Evolutionary conservation across 2,329 filamentous ascomycete species (phyloP).

Genomic region (Colletotrichum phormii): DNA sequence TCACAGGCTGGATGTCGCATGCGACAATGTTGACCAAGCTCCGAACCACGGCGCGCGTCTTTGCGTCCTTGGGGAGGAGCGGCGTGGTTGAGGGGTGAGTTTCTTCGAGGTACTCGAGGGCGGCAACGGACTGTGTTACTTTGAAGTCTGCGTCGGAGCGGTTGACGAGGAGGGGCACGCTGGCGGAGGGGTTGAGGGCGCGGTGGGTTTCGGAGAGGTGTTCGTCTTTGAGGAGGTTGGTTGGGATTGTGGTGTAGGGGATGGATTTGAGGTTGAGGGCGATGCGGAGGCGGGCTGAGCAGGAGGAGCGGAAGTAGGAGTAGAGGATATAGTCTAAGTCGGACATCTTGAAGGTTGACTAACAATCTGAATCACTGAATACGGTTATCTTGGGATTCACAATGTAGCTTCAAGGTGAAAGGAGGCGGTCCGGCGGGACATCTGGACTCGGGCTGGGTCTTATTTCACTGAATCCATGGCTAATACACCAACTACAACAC

Average conservation of each 20-base stretch:
- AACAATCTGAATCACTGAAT: not conserved
- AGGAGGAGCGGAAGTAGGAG: constrained; percentile 73
- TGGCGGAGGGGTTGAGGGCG: constrained; percentile 63
- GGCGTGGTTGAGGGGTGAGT: constrained; percentile 51
- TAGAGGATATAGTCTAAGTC: constrained; percentile 57
- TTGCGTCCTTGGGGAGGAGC: constrained; percentile 60
- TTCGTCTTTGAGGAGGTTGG: constrained; percentile 67
- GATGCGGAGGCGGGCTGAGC: constrained; percentile 71
- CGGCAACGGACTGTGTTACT: constrained; percentile 69
- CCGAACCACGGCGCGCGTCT: constrained; percentile 61
- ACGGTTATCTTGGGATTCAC: not conserved
- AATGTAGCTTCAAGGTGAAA: not conserved
- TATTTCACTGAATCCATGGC: not conserved
- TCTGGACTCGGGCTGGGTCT: not conserved
- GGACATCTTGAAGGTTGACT: not conserved
- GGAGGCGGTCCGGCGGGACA: not conserved
- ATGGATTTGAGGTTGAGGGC: constrained; percentile 67
- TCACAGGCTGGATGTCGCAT: constrained; percentile 70
- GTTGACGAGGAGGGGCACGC: constrained; percentile 65
- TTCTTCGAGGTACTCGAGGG: constrained; percentile 73
- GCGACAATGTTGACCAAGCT: constrained; percentile 66
- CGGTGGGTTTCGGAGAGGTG: constrained; percentile 59
- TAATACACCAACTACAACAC: not conserved
- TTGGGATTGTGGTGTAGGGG: constrained; percentile 55
- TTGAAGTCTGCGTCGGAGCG: constrained; percentile 48